phyloP scores from a whole-genome alignment of 805 yeast genomes.

The Dipodascus albidus region DNA sequence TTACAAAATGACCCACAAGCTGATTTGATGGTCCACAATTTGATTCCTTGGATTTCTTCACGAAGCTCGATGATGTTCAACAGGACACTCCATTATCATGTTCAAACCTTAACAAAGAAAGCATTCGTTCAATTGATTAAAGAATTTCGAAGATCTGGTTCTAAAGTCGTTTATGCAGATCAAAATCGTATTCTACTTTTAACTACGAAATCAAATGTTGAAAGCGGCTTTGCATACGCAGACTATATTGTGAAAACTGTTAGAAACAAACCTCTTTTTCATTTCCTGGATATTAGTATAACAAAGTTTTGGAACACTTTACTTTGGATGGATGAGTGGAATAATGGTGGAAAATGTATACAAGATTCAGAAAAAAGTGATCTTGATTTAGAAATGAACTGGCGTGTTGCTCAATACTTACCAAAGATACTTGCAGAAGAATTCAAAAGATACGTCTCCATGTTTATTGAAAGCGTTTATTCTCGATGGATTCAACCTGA shows the following conservation, averaged over 20 bases:
- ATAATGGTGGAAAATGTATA: constrained; percentile 59
- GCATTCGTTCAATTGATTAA: constrained; percentile 69
- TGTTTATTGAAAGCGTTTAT: constrained; percentile 60
- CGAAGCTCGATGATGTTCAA: constrained; percentile 66
- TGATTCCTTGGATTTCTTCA: constrained; percentile 79
- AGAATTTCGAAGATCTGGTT: constrained; percentile 72
- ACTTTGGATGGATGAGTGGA: constrained; percentile 89
- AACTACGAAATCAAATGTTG: constrained; percentile 69
- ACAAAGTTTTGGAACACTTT: constrained; percentile 83
- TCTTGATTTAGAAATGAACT: constrained; percentile 40
- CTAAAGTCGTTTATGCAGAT: constrained; percentile 68
- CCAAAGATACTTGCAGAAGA: constrained; percentile 71
- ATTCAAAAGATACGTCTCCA: constrained; percentile 76
- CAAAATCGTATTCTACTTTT: constrained; percentile 60
- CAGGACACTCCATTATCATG: constrained; percentile 70
- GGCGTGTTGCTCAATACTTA: constrained; percentile 70
- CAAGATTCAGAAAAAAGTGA: constrained; percentile 17
- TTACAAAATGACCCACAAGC: constrained; percentile 52
- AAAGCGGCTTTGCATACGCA: constrained; percentile 83
- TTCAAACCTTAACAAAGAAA: constrained; percentile 75
- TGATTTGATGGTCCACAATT: constrained; percentile 69
- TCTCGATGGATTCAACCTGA: constrained; percentile 36
- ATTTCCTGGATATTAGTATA: constrained; percentile 64
- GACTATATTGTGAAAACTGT: constrained; percentile 71
- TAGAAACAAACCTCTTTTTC: constrained; percentile 70